These are phyloP conservation scores for Mimosa bimucronata DNA, from an alignment of 306 rosid species.

Conservation along the genomic window DNA sequence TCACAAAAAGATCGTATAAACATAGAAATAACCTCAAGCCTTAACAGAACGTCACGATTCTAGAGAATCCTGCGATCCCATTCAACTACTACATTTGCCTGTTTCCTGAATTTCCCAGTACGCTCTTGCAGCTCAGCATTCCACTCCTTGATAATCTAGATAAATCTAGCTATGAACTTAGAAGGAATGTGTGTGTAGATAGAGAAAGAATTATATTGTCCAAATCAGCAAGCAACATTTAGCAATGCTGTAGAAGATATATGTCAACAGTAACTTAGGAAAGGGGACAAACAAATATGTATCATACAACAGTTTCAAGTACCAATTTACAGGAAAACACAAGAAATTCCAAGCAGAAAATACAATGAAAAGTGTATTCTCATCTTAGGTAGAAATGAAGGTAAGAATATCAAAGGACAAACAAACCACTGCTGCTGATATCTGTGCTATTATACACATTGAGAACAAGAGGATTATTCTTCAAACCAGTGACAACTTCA, in stretches of 20 bases:
- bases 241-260: constrained; percentile 4
- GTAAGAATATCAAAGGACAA: too few species aligned
- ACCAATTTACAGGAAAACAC: too few species aligned
- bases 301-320: too few species aligned
- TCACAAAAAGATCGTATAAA: constrained; percentile 16
- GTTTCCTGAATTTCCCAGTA: constrained; percentile 90
- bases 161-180: constrained; percentile 18
- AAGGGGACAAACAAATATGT: too few species aligned
- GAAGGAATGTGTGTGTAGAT: neutral
- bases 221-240: constrained; percentile 22
- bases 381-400: too few species aligned
- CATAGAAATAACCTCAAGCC: constrained; percentile 70
- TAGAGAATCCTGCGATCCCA: constrained; percentile 95
- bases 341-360: too few species aligned
- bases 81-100: constrained; percentile 91
- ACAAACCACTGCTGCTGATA: too few species aligned
- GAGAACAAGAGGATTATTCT: too few species aligned
- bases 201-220: constrained; percentile 20
- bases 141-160: constrained; percentile 95
- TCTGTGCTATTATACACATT: too few species aligned
- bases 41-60: constrained; percentile 83
- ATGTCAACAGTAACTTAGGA: too few species aligned
- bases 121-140: constrained; percentile 95
- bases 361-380: too few species aligned
- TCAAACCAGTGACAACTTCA: too few species aligned